phyloP scores from a whole-genome alignment of 441 rosid genomes.

The Euphorbia corollata region DNA sequence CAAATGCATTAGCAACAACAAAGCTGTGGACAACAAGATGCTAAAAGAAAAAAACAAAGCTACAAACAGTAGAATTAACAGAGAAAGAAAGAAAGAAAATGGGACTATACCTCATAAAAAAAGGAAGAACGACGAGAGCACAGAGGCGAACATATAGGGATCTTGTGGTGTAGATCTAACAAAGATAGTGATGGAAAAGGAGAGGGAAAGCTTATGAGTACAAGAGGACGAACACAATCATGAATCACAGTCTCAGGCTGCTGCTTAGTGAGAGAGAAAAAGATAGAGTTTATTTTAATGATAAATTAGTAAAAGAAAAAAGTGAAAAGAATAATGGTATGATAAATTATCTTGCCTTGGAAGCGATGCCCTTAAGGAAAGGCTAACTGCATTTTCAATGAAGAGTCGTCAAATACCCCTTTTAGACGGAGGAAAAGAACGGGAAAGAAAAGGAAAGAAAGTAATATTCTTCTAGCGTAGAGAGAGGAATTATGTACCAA shows the following conservation, averaged over 20 bases:
- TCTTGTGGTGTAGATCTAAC: constrained; percentile 11
- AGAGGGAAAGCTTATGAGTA: constrained; percentile 7
- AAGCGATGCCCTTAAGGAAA: constrained; percentile 48
- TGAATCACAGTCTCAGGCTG: background rate
- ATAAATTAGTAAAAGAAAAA: background rate
- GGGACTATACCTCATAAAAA: background rate
- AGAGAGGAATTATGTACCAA: background rate
- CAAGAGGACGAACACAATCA: constrained; percentile 21
- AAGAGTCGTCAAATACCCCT: constrained; percentile 2
- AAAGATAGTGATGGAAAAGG: background rate
- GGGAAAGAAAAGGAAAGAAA: background rate
- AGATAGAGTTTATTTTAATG: background rate
- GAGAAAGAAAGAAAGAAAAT: constrained; percentile 8
- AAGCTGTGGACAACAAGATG: background rate
- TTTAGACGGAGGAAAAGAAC: background rate
- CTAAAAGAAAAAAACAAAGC: background rate
- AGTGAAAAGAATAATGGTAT: background rate
- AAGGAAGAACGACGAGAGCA: background rate
- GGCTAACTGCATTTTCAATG: constrained; percentile 32
- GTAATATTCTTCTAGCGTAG: background rate
- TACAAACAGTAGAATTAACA: background rate
- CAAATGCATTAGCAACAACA: background rate
- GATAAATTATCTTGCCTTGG: constrained; percentile 34
- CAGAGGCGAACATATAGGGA: constrained; percentile 14
- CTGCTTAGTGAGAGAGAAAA: constrained; percentile 15